These are phyloP conservation scores for Suillus placidus DNA, from an alignment of 768 basidiomycete species.

Conservation along the genomic window DNA sequence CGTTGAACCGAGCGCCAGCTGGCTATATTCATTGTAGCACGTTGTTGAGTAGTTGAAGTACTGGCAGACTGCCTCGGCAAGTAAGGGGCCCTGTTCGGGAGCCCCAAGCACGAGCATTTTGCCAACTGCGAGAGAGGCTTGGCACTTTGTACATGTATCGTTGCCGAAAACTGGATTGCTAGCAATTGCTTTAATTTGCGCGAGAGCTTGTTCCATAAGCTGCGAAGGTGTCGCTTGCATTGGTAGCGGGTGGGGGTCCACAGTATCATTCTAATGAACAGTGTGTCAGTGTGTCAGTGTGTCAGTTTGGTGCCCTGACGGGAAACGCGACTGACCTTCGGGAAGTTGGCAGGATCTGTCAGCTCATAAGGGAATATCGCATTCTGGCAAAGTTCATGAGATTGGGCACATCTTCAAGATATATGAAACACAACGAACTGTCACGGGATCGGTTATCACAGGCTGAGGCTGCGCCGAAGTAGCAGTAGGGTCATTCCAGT, in stretches of 20 bases:
- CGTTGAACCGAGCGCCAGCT: conserved; percentile 42
- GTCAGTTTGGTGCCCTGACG: no score
- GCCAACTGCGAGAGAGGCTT: conserved; percentile 40
- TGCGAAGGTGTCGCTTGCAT: conserved; percentile 33
- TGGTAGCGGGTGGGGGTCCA: conserved; percentile 49
- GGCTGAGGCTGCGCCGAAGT: conserved; percentile 73
- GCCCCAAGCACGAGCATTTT: conserved; percentile 48
- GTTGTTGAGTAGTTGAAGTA: conserved; percentile 40
- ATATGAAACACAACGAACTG: conserved; percentile 40
- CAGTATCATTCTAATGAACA: conserved; percentile 40
- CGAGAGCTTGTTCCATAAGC: conserved; percentile 42
- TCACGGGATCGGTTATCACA: conserved; percentile 67
- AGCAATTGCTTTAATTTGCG: conserved; percentile 42
- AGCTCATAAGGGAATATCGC: conserved; percentile 57
- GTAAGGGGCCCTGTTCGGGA: conserved; percentile 44
- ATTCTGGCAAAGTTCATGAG: conserved; percentile 39
- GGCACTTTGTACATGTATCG: conserved; percentile 43
- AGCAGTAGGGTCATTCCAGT: conserved; percentile 71
- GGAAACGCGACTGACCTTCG: conserved; percentile 33
- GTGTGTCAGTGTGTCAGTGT: background rate
- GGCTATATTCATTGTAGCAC: conserved; percentile 39
- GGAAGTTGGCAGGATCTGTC: conserved; percentile 65
- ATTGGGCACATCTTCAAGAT: conserved; percentile 3
- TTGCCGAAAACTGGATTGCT: conserved; percentile 39
- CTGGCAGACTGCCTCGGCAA: conserved; percentile 46